phyloP scores from a whole-genome alignment of 371 early-diverging fungal species.

The Mortierella sp. region DNA sequence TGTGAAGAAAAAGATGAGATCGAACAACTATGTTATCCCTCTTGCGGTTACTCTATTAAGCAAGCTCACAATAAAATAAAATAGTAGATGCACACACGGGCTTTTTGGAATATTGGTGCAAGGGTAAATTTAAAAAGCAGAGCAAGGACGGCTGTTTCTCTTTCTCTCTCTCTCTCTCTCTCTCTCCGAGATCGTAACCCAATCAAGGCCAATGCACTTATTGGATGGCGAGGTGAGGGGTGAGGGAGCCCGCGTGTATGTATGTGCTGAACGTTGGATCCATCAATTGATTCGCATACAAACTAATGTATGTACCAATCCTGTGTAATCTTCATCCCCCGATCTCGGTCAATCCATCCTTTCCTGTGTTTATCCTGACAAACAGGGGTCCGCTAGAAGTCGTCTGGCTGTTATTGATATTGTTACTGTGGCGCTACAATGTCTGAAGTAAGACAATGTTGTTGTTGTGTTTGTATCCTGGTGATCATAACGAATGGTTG shows the following conservation, averaged over 20 bases:
- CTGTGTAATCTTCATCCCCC: neutral
- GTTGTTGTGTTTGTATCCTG: neutral
- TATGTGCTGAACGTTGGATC: neutral
- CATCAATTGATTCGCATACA: neutral
- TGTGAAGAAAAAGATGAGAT: conserved; percentile 34
- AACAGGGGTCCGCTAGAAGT: neutral
- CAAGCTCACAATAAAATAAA: conserved; percentile 1
- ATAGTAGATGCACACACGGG: conserved; percentile 10
- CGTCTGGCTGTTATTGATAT: neutral
- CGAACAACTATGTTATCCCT: neutral
- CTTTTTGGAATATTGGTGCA: conserved; percentile 19
- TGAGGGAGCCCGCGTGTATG: conserved; percentile 7
- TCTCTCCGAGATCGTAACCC: conserved; percentile 5
- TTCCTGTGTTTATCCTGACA: neutral
- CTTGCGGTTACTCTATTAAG: neutral
- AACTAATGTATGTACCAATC: neutral
- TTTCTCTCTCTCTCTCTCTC: neutral
- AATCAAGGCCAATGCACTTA: conserved; percentile 5
- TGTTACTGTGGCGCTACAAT: neutral
- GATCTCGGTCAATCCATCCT: neutral
- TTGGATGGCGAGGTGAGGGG: neutral
- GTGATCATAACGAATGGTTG: neutral
- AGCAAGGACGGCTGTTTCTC: neutral
- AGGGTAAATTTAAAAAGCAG: conserved; percentile 13
- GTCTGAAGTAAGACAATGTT: neutral